Base-by-base conservation (phyloP, 2,329 filamentous ascomycete genomes). In the Trichoderma atroviride region DNA sequence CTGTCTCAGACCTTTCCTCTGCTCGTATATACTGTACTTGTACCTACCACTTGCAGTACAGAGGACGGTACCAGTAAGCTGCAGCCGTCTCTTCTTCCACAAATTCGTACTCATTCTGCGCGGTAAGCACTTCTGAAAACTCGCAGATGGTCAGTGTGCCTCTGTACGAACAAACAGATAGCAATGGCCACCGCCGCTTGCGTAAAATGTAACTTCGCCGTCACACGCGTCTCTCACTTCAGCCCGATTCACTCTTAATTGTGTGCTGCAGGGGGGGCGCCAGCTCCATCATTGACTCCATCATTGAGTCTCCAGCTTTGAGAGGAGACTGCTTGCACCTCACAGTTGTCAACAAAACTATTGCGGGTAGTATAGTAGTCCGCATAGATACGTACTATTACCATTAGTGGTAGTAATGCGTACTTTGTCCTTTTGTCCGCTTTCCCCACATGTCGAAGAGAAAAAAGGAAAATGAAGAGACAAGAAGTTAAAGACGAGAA, bases 1-100 rank as follows among this genome's bases (percentile, higher is more conserved):
- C 55, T 47, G 55, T 67, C 63, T 67, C 55, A 67, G 55, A 59
- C 63, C 29, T 40, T 64, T 64, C 24, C 33, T 43, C 27, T 9
- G 33, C 40, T 67, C 63, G 53, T 37, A 50, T 58, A 55, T 16
- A 35, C 16, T 24, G 27, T 43, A 43, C 63, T 27, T 22, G 52
- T 65, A 65, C 37, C 35, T 50, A 50, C 47, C 47, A 22, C 55
- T 57, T 29, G 55, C 33, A 57, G 47, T 24, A 29, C 27, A 27
- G 52, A 27, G 19, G 16, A 43, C 40, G 6, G 40, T n/a, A 43
- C 62, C 22, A 31, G 55, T 67, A 59, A 58, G 63, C 63, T 29
- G 55, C 62, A 65, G 52, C 37, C 29, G 35, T 57, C 35, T 27
- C n/a, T n/a, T 56, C 22, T 57, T 16, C 19, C 19, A 24, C 14